These are phyloP conservation scores for Solanum chacoense DNA, from an alignment of 305 asterid species.

Conservation along the genomic window DNA sequence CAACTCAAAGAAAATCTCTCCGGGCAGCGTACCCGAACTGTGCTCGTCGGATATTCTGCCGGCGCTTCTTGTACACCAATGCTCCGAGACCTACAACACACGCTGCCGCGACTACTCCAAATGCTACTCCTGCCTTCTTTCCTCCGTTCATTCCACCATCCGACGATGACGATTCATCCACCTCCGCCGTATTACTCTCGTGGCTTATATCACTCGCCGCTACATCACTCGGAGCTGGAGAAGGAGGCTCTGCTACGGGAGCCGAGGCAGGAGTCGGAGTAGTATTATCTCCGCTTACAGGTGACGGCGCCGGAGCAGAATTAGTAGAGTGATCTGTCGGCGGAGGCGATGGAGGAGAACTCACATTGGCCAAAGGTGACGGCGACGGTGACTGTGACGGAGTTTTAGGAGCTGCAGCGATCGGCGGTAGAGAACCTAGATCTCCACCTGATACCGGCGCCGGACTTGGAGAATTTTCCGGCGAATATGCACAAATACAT, in stretches of 20 bases:
- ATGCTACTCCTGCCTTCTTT: constrained; percentile 42
- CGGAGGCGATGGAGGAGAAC: not conserved
- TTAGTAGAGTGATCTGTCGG: not conserved
- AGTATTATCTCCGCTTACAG: not conserved
- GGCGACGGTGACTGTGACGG: not conserved
- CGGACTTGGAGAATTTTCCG: constrained; percentile 14
- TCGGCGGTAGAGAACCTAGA: not conserved
- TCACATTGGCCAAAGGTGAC: not conserved
- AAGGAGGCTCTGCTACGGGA: constrained; percentile 3
- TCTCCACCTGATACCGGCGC: not conserved
- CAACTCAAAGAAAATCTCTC: constrained; percentile 31
- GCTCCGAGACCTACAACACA: constrained; percentile 34
- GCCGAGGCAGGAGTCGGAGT: not conserved
- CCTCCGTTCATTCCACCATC: constrained; percentile 37
- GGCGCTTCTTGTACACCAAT: constrained; percentile 46
- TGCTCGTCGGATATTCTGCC: constrained; percentile 52
- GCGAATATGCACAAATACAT: constrained; percentile 9
- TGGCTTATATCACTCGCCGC: constrained; percentile 13
- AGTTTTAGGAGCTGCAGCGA: not conserved
- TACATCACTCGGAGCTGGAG: constrained; percentile 20
- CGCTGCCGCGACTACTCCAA: constrained; percentile 41
- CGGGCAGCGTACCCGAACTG: constrained; percentile 29
- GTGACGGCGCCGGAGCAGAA: constrained; percentile 25
- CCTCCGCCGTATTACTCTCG: constrained; percentile 10
- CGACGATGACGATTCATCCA: not conserved